phyloP scores from a whole-genome alignment of 257 asterid genomes.

The Fraxinus excelsior region DNA sequence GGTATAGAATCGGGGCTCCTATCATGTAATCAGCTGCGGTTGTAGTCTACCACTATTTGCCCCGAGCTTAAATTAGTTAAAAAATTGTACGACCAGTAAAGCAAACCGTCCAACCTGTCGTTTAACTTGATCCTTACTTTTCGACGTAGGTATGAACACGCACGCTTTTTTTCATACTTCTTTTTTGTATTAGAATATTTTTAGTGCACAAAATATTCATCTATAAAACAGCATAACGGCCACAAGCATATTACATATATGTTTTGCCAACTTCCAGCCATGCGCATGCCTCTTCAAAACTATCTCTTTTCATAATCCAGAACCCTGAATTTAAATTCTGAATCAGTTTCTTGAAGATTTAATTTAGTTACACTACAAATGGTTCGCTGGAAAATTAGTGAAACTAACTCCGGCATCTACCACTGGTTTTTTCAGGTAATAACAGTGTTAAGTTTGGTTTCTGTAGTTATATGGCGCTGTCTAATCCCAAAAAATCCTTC shows the following conservation, averaged over 20 bases:
- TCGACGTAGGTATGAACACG: not conserved
- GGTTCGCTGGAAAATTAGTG: slow-evolving; percentile 22
- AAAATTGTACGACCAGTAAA: not conserved
- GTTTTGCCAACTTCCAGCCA: slow-evolving; percentile 26
- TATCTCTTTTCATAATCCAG: slow-evolving; percentile 18
- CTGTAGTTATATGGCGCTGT: slow-evolving; percentile 41
- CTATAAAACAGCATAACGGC: not conserved
- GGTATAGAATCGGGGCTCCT: not conserved
- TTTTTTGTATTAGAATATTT: not conserved
- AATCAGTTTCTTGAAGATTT: too few species aligned
- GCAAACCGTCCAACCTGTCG: not conserved
- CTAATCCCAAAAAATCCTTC: slow-evolving; percentile 42
- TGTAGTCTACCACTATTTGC: not conserved
- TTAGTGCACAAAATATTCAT: not conserved
- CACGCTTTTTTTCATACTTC: not conserved
- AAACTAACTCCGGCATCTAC: slow-evolving; percentile 19
- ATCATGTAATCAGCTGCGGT: not conserved
- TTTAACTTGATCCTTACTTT: not conserved
- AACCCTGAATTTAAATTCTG: not conserved
- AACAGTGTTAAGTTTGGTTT: slow-evolving; percentile 32
- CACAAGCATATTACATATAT: slow-evolving; percentile 2
- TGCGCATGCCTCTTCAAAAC: slow-evolving; percentile 10
- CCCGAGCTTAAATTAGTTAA: not conserved
- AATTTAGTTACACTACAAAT: slow-evolving; percentile 15
- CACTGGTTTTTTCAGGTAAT: slow-evolving; percentile 35